Conservation (phyloP, 495 filamentous ascomycete genomes). For the Penicillium paxilli region DNA sequence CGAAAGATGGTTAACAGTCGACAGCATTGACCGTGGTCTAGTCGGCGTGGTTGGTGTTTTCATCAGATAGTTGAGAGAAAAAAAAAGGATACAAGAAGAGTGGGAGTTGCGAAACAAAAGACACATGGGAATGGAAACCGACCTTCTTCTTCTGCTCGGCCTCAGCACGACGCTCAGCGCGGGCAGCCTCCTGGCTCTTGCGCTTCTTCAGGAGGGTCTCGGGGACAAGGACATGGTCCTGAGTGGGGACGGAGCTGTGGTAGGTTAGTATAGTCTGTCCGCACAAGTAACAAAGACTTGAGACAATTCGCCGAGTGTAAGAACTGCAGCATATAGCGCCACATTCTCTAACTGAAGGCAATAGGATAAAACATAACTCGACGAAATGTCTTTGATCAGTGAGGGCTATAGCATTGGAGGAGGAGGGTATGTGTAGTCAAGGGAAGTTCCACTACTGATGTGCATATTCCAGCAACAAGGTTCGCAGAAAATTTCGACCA, state of each 20-base stretch:
- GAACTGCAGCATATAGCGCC: conserved; percentile 84
- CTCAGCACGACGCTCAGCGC: conserved; percentile 79
- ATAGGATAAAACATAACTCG: conserved; percentile 62
- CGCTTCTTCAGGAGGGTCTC: conserved; percentile 99
- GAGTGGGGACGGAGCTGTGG: conserved; percentile 77
- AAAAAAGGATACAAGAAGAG: not conserved
- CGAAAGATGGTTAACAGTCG: conserved; percentile 99
- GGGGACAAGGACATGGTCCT: conserved; percentile 91
- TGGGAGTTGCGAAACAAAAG: not conserved
- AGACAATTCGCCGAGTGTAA: conserved; percentile 77
- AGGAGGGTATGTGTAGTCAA: conserved; percentile 4
- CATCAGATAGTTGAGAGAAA: conserved; percentile 55
- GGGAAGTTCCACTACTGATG: conserved; percentile 15
- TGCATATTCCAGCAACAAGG: conserved; percentile 34
- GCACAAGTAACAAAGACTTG: conserved; percentile 55
- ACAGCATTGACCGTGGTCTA: conserved; percentile 97
- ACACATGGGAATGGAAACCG: conserved; percentile 35
- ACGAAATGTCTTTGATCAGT: conserved; percentile 76
- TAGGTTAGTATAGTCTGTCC: conserved; percentile 73
- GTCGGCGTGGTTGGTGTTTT: conserved; percentile 80
- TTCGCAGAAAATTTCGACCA: conserved; percentile 19
- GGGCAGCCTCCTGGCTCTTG: conserved; percentile 98
- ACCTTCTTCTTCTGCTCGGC: conserved; percentile 88
- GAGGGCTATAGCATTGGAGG: conserved; percentile 49
- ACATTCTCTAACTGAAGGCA: conserved; percentile 80